Conservation (phyloP, 176 grass and related monocot genomes). For the Poa pratensis region DNA sequence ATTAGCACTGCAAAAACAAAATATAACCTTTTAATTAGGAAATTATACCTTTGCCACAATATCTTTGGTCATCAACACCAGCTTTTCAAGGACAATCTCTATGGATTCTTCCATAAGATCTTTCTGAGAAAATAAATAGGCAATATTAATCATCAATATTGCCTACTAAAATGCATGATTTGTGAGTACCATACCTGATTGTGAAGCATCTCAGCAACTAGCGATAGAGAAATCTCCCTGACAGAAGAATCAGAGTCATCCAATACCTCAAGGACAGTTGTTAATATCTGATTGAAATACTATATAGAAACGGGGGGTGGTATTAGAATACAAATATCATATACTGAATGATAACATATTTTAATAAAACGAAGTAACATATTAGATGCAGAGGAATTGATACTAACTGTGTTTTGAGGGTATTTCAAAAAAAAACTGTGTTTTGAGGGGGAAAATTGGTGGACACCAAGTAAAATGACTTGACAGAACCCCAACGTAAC, state of each 20-base stretch:
- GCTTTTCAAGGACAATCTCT: slow-evolving; percentile 92
- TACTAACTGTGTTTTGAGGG: background rate
- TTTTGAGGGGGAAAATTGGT: background rate
- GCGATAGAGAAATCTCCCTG: slow-evolving; percentile 68
- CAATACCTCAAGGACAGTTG: slow-evolving; percentile 73
- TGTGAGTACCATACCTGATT: slow-evolving; percentile 71
- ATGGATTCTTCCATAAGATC: slow-evolving; percentile 76
- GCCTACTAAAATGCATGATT: slow-evolving; percentile 21
- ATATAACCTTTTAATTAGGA: background rate
- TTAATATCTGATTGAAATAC: slow-evolving; percentile 97
- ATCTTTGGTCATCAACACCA: slow-evolving; percentile 78
- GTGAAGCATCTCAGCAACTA: slow-evolving; percentile 76
- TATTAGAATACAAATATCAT: slow-evolving; percentile 46
- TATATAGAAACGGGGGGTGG: slow-evolving; percentile 32
- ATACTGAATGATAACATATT: slow-evolving; percentile 30
- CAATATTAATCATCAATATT: slow-evolving; percentile 37
- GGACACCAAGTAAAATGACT: slow-evolving; percentile 23
- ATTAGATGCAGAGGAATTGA: slow-evolving; percentile 6
- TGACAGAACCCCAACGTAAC: slow-evolving; percentile 9
- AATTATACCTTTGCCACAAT: slow-evolving; percentile 62
- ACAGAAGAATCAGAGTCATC: slow-evolving; percentile 76
- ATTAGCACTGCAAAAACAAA: slow-evolving; percentile 25
- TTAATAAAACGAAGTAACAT: background rate
- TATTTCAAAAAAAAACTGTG: too few species aligned
- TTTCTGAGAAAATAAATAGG: slow-evolving; percentile 61